Percentiles rank a stretch among this genome's conserved stretches.
Conservation (phyloP, 2,329 filamentous ascomycete genomes). For the Orbilia javanica region DNA sequence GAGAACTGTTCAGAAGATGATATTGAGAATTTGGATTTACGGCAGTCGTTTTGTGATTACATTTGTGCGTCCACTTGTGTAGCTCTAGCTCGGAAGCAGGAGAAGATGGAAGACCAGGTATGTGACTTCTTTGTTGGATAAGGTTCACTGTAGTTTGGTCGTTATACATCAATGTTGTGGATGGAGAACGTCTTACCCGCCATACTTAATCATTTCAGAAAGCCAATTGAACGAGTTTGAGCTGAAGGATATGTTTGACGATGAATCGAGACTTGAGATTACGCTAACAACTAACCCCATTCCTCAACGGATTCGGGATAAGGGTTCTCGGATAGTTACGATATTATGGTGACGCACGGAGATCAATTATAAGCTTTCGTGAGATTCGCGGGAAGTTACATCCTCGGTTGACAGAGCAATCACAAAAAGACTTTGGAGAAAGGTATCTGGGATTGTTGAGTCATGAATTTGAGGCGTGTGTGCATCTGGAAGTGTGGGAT, state of each 20-base stretch:
- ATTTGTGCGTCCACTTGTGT: conserved; percentile 66
- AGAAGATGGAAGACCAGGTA: conserved; percentile 65
- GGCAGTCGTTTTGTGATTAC: conserved; percentile 56
- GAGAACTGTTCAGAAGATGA: conserved; percentile 53
- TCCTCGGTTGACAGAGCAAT: conserved; percentile 35
- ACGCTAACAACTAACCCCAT: not conserved
- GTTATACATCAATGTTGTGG: not conserved
- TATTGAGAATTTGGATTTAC: conserved; percentile 43
- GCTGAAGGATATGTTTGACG: not conserved
- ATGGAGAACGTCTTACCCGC: not conserved
- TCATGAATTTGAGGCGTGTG: conserved; percentile 82
- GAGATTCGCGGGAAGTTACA: conserved; percentile 35
- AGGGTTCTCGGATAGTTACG: conserved; percentile 22
- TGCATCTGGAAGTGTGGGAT: conserved; percentile 77
- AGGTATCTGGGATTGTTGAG: conserved; percentile 71
- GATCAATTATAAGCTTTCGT: conserved; percentile 44
- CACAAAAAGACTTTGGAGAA: conserved; percentile 50
- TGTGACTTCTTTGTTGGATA: conserved; percentile 42
- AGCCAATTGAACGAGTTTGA: not conserved
- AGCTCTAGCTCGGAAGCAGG: conserved; percentile 68
- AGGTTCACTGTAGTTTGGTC: not conserved
- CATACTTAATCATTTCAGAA: not conserved
- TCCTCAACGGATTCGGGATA: not conserved
- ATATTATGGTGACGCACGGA: conserved; percentile 42
- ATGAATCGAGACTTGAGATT: not conserved